Evolutionary conservation across 768 basidiomycete genomes (phyloP), one percentile per base, ranked within the genome.

Genomic region (Boletus sensibilis): DNA sequence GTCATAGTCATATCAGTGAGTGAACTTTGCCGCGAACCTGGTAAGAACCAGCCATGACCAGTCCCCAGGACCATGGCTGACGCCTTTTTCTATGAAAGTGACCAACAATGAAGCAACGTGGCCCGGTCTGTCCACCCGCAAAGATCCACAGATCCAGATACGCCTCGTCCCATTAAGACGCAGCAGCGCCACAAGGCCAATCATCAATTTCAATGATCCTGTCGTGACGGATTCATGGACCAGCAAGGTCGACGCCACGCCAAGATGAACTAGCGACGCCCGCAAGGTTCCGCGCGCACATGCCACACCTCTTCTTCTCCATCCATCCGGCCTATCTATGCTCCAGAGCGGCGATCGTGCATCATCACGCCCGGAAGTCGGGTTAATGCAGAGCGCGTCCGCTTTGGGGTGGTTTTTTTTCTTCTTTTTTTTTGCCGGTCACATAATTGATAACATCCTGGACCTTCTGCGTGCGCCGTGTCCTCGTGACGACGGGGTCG

Each of bases 281-380:
- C 13, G 20, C 16, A 18, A 13, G 16, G 37, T 20, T 7, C 18
- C 12, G 37, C 27, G 9, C 3, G 7, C 14, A 47, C 33, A 27
- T 14, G 18, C 2, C 39, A 12, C 14, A 6, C 4, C n/a, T 5
- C 21, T 13, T 38, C 27, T 29, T 20, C 20, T 35, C 23, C 33
- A 10, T n/a, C n/a, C 10, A 14, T 39, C 35, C 21, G 34, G 12
- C 31, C 3, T 18, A 11, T 27, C 14, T 41, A 21, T 60, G n/a
- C 11, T 31, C 8, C 18, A 20, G 27, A 10, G 6, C 59, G 59
- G 59, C 59, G 49, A 51, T 60, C 48, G n/a, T 6, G 21, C n/a
- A 18, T 43, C 43, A 33, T 33, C 10, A 41, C 18, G 5, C 43
- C 23, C 43, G 47, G 46, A 40, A 27, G 40, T 39, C n/a, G 7